Evolutionary conservation across 306 rosid genomes (phyloP).

Genomic region (Prunus mume): DNA sequence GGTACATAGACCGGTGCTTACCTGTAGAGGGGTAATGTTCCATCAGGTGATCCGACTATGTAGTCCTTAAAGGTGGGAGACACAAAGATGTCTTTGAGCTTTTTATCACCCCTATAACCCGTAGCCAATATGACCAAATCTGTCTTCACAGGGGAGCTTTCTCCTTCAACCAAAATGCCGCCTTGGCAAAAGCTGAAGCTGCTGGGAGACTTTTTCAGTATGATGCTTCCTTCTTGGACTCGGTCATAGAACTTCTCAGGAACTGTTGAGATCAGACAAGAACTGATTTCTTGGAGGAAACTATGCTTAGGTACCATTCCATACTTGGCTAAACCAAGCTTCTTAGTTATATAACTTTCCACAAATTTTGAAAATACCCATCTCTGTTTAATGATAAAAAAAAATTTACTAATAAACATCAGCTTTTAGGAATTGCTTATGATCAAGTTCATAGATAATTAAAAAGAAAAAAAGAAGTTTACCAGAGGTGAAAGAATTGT

Average conservation of each 20-base stretch:
- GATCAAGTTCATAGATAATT: background rate
- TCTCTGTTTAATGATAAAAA: slow-evolving; percentile 32
- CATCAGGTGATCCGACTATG: slow-evolving; percentile 31
- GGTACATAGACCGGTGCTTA: background rate
- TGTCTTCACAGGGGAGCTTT: slow-evolving; percentile 24
- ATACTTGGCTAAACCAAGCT: slow-evolving; percentile 42
- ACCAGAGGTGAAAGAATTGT: slow-evolving; percentile 64
- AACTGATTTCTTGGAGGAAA: slow-evolving; percentile 42
- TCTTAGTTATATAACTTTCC: slow-evolving; percentile 45
- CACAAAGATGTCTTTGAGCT: slow-evolving; percentile 51
- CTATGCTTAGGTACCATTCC: slow-evolving; percentile 71
- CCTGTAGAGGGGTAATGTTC: slow-evolving; percentile 59
- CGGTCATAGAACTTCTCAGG: slow-evolving; percentile 55
- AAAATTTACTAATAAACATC: background rate
- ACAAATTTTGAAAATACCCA: slow-evolving; percentile 61
- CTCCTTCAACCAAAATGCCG: slow-evolving; percentile 52
- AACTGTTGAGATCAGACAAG: slow-evolving; percentile 38
- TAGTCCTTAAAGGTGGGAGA: slow-evolving; percentile 48
- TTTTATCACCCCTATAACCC: slow-evolving; percentile 57
- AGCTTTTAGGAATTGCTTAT: background rate
- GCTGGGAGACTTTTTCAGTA: slow-evolving; percentile 39
- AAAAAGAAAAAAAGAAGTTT: background rate
- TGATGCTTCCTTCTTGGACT: slow-evolving; percentile 65
- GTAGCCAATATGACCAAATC: slow-evolving; percentile 68
- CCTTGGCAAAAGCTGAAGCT: slow-evolving; percentile 48